A percentile compares a stretch with the other conserved stretches of the same genome.
These are phyloP conservation scores for Fusarium sp. DNA, from an alignment of 2,329 filamentous ascomycete species.

Conservation along the genomic window DNA sequence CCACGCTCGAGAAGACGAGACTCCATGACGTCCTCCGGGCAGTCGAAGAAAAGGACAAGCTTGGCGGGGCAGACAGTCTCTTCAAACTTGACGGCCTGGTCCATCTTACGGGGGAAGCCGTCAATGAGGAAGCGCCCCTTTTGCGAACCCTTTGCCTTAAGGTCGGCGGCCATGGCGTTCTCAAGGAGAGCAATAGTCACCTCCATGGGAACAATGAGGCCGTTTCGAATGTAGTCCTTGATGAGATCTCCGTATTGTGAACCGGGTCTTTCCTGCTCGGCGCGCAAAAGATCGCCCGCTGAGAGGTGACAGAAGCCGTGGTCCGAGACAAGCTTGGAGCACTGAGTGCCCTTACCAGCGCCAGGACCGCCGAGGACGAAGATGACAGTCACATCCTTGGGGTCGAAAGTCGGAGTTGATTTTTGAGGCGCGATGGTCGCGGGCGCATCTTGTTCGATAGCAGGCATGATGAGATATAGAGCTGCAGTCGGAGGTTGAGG, in stretches of 20 bases:
- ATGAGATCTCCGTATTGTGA: constrained; percentile 94
- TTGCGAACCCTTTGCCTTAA: constrained; percentile 59
- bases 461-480: constrained; percentile 24
- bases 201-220: constrained; percentile 98
- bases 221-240: constrained; percentile 91
- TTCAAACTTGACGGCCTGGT: constrained; percentile 96
- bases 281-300: constrained; percentile 91
- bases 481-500: background rate
- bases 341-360: constrained; percentile 96
- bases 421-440: constrained; percentile 57
- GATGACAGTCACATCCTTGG: constrained; percentile 84
- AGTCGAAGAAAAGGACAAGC: constrained; percentile 94
- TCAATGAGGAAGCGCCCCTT: constrained; percentile 80
- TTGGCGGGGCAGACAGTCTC: constrained; percentile 83
- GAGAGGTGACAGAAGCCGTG: constrained; percentile 94
- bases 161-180: constrained; percentile 84
- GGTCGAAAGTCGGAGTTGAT: constrained; percentile 74
- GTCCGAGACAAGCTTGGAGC: constrained; percentile 83
- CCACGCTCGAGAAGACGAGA: constrained; percentile 84
- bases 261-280: constrained; percentile 88
- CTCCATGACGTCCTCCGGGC: constrained; percentile 90
- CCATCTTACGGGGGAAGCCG: constrained; percentile 95
- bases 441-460: constrained; percentile 25
- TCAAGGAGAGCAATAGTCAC: constrained; percentile 93
- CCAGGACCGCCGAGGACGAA: constrained; percentile 97